Conservation (phyloP, 2,329 filamentous ascomycete species). For the Scytalidium sp. region DNA sequence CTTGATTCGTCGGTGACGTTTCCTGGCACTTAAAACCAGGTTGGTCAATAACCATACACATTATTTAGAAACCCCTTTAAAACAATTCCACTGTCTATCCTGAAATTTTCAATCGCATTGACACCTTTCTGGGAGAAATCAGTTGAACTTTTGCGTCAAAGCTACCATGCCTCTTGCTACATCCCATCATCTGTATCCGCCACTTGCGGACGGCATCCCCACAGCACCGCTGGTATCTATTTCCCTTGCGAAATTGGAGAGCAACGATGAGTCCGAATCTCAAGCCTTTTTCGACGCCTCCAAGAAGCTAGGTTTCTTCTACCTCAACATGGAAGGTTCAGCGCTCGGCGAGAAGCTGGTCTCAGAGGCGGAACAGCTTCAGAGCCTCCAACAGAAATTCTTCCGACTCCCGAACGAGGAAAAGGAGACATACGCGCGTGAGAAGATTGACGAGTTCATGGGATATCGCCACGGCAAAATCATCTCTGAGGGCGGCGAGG, state of each 20-base stretch:
- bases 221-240: conserved; percentile 18
- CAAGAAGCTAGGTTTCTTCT: conserved; percentile 24
- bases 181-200: conserved; percentile 2
- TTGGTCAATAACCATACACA: too few relatives aligned
- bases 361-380: conserved; percentile 8
- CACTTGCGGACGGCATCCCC: conserved; percentile 18
- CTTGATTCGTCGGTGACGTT: too few relatives aligned
- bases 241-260: conserved; percentile 13
- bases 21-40: too few relatives aligned
- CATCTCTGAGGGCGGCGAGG: background rate
- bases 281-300: conserved; percentile 16
- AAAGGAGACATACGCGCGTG: conserved; percentile 49
- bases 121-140: too few relatives aligned
- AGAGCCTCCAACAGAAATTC: conserved; percentile 6
- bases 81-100: too few relatives aligned
- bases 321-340: conserved; percentile 19
- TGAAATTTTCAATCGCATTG: too few relatives aligned
- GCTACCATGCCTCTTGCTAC: background rate
- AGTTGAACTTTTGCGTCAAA: too few relatives aligned
- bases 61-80: too few relatives aligned
- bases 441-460: conserved; percentile 5
- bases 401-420: conserved; percentile 40
- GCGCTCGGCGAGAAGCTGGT: conserved; percentile 15
- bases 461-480: background rate
- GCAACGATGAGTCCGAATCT: conserved; percentile 9